Evolutionary conservation across 1,284 basidiomycete species (phyloP).

Genomic region (Neolentinus lepideus): DNA sequence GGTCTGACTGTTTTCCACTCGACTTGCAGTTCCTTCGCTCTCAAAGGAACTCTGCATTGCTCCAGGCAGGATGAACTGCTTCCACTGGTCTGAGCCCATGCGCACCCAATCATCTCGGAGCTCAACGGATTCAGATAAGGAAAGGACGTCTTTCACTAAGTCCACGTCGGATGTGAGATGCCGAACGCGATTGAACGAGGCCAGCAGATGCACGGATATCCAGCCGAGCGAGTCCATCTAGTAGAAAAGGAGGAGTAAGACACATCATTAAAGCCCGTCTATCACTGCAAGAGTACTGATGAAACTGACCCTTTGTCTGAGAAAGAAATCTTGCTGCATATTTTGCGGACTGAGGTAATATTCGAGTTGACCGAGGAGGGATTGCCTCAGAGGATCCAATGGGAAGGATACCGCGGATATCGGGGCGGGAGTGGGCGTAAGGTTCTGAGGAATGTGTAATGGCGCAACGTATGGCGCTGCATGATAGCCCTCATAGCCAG

Average conservation of each 20-base stretch:
- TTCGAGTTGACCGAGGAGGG: constrained; percentile 77
- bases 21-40: background rate
- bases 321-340: constrained; percentile 75
- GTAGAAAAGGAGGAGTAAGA: constrained; percentile 3
- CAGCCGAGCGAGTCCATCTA: constrained; percentile 90
- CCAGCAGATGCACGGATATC: constrained; percentile 76
- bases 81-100: constrained; percentile 50
- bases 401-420: constrained; percentile 49
- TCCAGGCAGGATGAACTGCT: constrained; percentile 64
- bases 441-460: constrained; percentile 20
- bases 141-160: constrained; percentile 68
- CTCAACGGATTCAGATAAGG: constrained; percentile 64
- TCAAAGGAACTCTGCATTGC: background rate
- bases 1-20: background rate
- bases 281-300: constrained; percentile 1
- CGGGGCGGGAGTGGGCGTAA: constrained; percentile 47
- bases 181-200: constrained; percentile 82
- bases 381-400: constrained; percentile 57
- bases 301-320: constrained; percentile 62
- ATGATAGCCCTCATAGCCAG: constrained; percentile 9
- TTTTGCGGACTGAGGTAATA: constrained; percentile 88
- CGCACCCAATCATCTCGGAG: constrained; percentile 67
- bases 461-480: constrained; percentile 11
- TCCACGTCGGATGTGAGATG: constrained; percentile 59
- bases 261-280: constrained; percentile 1